Conservation (phyloP, 202 grass and related monocot genomes). For the Eragrostis tef region DNA sequence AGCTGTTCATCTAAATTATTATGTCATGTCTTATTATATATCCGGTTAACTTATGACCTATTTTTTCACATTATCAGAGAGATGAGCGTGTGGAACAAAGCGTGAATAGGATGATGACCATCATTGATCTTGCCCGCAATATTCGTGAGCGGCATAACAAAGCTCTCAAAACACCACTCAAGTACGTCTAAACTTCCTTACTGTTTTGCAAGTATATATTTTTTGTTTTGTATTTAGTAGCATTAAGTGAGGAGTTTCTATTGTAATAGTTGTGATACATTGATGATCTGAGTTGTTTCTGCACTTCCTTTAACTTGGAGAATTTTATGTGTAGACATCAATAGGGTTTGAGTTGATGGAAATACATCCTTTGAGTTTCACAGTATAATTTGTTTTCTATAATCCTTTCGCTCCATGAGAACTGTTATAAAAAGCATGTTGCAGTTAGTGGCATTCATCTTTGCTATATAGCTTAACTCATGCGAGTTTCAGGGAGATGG, state of each 20-base stretch:
- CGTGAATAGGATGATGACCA: slow-evolving; percentile 95
- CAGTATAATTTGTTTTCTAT: slow-evolving; percentile 14
- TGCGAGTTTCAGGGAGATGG: slow-evolving; percentile 81
- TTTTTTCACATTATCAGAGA: slow-evolving; percentile 66
- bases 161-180: slow-evolving; percentile 95
- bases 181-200: slow-evolving; percentile 50
- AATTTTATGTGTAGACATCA: background rate
- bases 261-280: slow-evolving; percentile 19
- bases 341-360: too few relatives aligned
- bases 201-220: background rate
- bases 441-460: slow-evolving; percentile 27
- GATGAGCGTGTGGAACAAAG: slow-evolving; percentile 97
- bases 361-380: background rate
- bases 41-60: slow-evolving; percentile 37
- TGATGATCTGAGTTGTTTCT: slow-evolving; percentile 18
- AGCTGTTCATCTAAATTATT: slow-evolving; percentile 36
- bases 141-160: slow-evolving; percentile 93
- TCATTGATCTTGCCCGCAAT: slow-evolving; percentile 95
- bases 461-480: slow-evolving; percentile 35
- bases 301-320: background rate
- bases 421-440: slow-evolving; percentile 14
- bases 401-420: background rate
- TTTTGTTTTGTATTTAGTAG: slow-evolving; percentile 10
- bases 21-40: slow-evolving; percentile 27
- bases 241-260: slow-evolving; percentile 16